phyloP scores from a whole-genome alignment of 2,329 filamentous ascomycete species.

The Lojkania enalia region DNA sequence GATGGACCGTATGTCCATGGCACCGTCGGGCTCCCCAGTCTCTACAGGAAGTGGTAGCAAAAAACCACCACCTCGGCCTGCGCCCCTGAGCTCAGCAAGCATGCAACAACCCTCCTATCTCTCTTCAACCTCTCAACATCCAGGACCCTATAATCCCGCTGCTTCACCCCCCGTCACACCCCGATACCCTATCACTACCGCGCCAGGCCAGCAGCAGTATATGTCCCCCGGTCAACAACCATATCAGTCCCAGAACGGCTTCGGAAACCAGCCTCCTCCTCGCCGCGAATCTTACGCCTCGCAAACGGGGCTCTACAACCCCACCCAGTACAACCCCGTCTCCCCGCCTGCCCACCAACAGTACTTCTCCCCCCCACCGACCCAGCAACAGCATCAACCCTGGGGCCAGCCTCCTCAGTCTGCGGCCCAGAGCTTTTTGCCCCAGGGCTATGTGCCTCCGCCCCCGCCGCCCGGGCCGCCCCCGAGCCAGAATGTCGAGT shows the following conservation, averaged over 20 bases:
- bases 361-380: constrained; percentile 55
- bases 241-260: constrained; percentile 28
- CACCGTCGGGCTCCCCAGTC: constrained; percentile 49
- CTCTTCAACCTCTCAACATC: constrained; percentile 33
- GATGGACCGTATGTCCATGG: constrained; percentile 95
- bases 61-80: constrained; percentile 44
- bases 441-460: constrained; percentile 67
- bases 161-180: constrained; percentile 53
- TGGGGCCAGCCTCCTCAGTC: constrained; percentile 53
- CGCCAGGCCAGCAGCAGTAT: constrained; percentile 33
- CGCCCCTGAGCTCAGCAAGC: constrained; percentile 40
- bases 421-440: constrained; percentile 50
- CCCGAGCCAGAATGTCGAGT: constrained; percentile 58
- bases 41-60: constrained; percentile 29
- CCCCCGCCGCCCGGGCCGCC: constrained; percentile 69
- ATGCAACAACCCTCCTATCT: constrained; percentile 34
- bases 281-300: constrained; percentile 38
- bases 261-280: constrained; percentile 30
- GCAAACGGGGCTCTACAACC: background rate
- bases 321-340: constrained; percentile 49
- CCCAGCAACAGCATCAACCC: constrained; percentile 57
- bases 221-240: constrained; percentile 30
- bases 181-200: constrained; percentile 46
- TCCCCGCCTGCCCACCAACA: constrained; percentile 62
- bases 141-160: constrained; percentile 56